Conservation (phyloP, 345 rosid species). For the Dovyalis caffra region DNA sequence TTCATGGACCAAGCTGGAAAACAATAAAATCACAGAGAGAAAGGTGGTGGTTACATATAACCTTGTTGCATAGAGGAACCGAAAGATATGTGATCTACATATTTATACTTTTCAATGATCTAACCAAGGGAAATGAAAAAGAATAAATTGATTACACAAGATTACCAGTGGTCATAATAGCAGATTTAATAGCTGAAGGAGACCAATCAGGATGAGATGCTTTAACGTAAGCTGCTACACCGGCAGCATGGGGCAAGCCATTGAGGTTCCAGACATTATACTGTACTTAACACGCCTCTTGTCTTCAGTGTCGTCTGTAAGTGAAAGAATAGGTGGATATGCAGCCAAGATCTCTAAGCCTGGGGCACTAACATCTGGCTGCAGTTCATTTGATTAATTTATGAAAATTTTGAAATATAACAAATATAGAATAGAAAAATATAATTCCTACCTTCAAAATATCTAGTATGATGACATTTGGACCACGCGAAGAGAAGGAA, state of each 20-base stretch:
- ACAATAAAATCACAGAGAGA: neutral
- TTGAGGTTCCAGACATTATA: slow-evolving; percentile 54
- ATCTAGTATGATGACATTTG: slow-evolving; percentile 22
- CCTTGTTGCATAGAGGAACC: neutral
- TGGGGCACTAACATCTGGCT: slow-evolving; percentile 53
- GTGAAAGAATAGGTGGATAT: slow-evolving; percentile 26
- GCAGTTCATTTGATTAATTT: slow-evolving; percentile 11
- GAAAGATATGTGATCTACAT: neutral
- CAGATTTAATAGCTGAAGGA: slow-evolving; percentile 60
- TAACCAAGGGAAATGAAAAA: too few relatives aligned
- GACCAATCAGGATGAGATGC: slow-evolving; percentile 56
- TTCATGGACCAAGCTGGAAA: slow-evolving; percentile 39
- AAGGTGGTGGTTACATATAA: neutral
- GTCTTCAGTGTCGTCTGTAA: slow-evolving; percentile 13
- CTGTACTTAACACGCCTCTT: slow-evolving; percentile 25
- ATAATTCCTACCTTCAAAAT: slow-evolving; percentile 22
- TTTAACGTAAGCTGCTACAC: slow-evolving; percentile 43
- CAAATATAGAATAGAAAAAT: neutral
- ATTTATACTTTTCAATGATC: too few relatives aligned
- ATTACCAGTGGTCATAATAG: slow-evolving; percentile 67
- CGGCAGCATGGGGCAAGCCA: slow-evolving; percentile 62
- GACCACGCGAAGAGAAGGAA: slow-evolving; percentile 46
- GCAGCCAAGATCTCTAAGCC: slow-evolving; percentile 50
- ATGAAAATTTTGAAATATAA: neutral
- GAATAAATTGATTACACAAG: neutral